These are phyloP conservation scores for Ogataea pini DNA, from an alignment of 805 yeast species.

Conservation along the genomic window DNA sequence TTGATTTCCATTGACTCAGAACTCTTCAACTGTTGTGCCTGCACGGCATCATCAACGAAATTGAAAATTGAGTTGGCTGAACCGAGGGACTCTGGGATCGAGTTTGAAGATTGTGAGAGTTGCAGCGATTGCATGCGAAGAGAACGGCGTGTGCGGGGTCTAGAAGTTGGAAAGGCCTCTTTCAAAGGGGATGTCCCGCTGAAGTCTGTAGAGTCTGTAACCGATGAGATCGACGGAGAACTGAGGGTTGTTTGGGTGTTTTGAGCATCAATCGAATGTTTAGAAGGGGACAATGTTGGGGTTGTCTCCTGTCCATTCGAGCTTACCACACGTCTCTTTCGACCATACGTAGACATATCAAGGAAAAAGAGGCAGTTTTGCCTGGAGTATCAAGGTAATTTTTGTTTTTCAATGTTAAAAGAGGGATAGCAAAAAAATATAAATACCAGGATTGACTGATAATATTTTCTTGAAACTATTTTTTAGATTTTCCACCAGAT, in stretches of 20 bases:
- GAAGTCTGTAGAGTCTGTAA: background rate
- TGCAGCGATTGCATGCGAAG: background rate
- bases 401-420: no score
- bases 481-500: background rate
- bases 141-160: background rate
- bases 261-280: background rate
- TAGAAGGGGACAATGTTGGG: constrained; percentile 1
- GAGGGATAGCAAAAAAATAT: no score
- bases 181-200: background rate
- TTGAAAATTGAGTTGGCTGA: constrained; percentile 9
- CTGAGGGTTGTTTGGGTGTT: no score
- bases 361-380: background rate
- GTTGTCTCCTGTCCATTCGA: background rate
- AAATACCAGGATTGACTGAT: no score
- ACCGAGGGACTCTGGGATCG: background rate
- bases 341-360: constrained; percentile 8
- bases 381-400: no score
- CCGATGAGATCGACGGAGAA: background rate
- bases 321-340: background rate
- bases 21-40: background rate
- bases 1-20: background rate
- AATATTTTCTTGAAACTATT: no score
- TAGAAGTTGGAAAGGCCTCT: background rate
- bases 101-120: background rate
- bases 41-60: constrained; percentile 9